Evolutionary conservation across 164 flowering plant species (phyloP).

Genomic region (Hamamelis virginiana): DNA sequence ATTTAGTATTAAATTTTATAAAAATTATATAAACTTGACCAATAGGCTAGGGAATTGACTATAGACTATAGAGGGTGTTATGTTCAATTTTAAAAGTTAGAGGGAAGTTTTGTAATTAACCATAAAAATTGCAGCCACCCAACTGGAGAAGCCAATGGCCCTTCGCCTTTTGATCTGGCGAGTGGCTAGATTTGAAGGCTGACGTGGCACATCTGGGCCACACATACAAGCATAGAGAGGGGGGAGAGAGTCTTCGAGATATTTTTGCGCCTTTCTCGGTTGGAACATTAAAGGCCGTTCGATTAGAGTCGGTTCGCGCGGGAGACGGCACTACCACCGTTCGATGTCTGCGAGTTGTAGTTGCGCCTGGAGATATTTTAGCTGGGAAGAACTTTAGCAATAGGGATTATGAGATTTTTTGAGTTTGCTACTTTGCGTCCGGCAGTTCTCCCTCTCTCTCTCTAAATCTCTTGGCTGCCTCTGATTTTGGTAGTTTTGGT

Average conservation of each 20-base stretch:
- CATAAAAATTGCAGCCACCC: not conserved
- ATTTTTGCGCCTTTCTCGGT: slow-evolving; percentile 10
- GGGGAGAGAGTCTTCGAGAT: slow-evolving; percentile 11
- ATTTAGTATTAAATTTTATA: no score
- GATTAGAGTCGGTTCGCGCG: slow-evolving; percentile 1
- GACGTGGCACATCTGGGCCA: slow-evolving; percentile 18
- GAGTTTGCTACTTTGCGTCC: not conserved
- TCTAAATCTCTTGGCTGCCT: not conserved
- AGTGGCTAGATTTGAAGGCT: slow-evolving; percentile 7
- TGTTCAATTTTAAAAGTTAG: no score
- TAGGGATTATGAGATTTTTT: not conserved
- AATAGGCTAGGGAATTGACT: no score
- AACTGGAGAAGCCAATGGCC: slow-evolving; percentile 4
- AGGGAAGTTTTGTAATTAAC: not conserved
- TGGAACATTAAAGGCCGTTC: slow-evolving; percentile 12
- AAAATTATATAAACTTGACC: no score
- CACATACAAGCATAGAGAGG: no score
- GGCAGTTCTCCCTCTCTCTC: not conserved
- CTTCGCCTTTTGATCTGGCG: slow-evolving; percentile 10
- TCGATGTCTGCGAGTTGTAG: slow-evolving; percentile 10
- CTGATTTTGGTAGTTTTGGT: not conserved
- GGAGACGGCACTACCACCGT: slow-evolving; percentile 12
- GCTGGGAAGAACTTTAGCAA: not conserved
- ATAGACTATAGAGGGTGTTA: no score
- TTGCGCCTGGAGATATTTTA: slow-evolving; percentile 14